Evolutionary conservation across 345 rosid species (phyloP), one percentile per base, ranked within the genome.

Genomic region (Corchorus olitorius): DNA sequence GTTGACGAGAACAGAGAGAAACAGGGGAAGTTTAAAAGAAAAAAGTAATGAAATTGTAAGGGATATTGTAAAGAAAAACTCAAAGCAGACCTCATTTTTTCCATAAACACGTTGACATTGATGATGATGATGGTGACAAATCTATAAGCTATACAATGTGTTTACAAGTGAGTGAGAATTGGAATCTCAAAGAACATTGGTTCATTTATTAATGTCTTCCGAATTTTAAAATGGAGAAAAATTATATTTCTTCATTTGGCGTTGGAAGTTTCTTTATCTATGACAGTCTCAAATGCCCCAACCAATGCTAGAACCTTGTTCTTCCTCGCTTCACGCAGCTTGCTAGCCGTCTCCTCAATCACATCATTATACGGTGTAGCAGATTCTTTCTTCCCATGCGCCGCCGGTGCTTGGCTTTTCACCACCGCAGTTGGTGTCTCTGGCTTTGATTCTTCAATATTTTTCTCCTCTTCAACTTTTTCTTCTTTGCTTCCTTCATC

Each of bases 261-360:
- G 54, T 82, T 78, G 22, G 86, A 84, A 60, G 95, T 76, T 87
- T 94, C 92, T 68, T 91, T 87, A 76, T 89, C 96, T 22, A 94
- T 94, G 80, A 91, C 98, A 19, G 94, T 91, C 88, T 94, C 90
- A 65, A 94, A 94, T 22, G 98, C 98, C 43, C 98, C 97, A 20
- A 88, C 98, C 74, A 94, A 80, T 53, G 97, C 97, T 65, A 73
- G 86, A 69, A 94, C 98, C 73, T 88, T 94, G 93, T 90, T 94
- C 89, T 84, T 93, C 86, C 89, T 93, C 80, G 81, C 79, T 82
- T 86, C 89, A 54, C 88, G 84, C 17, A 93, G 85, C 84, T 86
- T 94, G 77, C 87, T 86, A 45, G 92, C 88, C 1, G 92, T 88
- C 81, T 91, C 88, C 74, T 89, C 93, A 7, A 94, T 94, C 74